Base-by-base conservation (phyloP, 192 early-diverging fungal genomes). In the Gigaspora rosea region DNA sequence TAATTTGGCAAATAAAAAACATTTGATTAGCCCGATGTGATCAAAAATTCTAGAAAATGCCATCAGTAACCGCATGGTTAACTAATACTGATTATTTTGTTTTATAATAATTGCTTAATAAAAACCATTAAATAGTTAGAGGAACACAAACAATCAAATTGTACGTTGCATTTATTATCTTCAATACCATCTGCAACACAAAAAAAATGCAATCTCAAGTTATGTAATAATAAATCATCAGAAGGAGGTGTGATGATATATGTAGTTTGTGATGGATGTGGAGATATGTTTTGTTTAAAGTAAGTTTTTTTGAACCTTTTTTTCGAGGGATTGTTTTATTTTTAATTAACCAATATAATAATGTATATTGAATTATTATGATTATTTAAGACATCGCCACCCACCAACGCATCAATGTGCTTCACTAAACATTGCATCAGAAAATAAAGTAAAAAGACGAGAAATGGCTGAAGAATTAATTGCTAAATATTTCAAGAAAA, bases 181-280 rank as follows among this genome's bases (percentile, higher is more conserved):
- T 35, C 73, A 27, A n/a, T 50, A 7, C 15, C 56, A 16, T 52
- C 65, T 20, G 36, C 48, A 6, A 36, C 69, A 1, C 59, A 41
- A 67, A 49, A 50, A 47, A 47, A 51, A 49, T 82, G 81, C 68
- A 35, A 16, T 27, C 52, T 76, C 4, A 54, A 32, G 35, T 61
- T 64, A 27, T 82, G 81, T 49, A 61, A 52, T 27, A 76, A 41
- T 22, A 41, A 61, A 41, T 41, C 8, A 16, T 52, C 52, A 13
- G 73, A 75, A 8, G 62, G 54, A 12, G 77, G 74, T 75, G 48
- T 67, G n/a, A 5, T 67, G 22, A 73, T 78, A 15, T 61, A 66
- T 66, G 81, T 77, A 1, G 41, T 77, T 32, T 82, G 81, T 57
- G 67, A 75, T 65, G 78, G 59, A 56, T 82, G 81, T 52, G 73